Percentiles rank a stretch among this genome's conserved stretches.
Evolutionary conservation across 129 eudicot genomes (phyloP).

Genomic region (Chrysanthemum seticuspe): DNA sequence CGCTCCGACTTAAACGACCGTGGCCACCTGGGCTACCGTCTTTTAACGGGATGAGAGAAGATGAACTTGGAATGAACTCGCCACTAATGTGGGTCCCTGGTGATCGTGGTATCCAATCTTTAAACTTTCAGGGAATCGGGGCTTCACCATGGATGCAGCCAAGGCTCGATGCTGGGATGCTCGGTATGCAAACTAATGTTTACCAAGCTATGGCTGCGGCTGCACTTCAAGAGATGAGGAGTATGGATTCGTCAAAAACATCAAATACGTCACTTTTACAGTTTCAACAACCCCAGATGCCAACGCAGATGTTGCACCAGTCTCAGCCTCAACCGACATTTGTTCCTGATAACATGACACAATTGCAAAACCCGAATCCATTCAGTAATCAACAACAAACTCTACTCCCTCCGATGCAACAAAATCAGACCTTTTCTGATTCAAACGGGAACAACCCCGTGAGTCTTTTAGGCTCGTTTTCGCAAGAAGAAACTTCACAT

Average conservation of each 20-base stretch:
- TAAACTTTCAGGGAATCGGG: slow-evolving; percentile 75
- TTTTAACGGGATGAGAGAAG: slow-evolving; percentile 36
- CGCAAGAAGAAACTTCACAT: slow-evolving; percentile 62
- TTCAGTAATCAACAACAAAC: slow-evolving; percentile 44
- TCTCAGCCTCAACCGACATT: slow-evolving; percentile 41
- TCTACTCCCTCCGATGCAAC: slow-evolving; percentile 27
- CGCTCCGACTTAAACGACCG: slow-evolving; percentile 83
- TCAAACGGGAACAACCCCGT: slow-evolving; percentile 43
- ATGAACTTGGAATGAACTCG: slow-evolving; percentile 59
- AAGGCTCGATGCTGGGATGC: slow-evolving; percentile 63
- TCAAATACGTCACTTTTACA: slow-evolving; percentile 44
- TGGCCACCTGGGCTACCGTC: slow-evolving; percentile 83
- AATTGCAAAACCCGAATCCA: slow-evolving; percentile 43
- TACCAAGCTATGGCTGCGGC: slow-evolving; percentile 85
- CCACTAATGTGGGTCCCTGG: slow-evolving; percentile 68
- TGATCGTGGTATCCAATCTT: slow-evolving; percentile 53
- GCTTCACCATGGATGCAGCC: slow-evolving; percentile 85
- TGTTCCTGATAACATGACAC: slow-evolving; percentile 34
- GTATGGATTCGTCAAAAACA: slow-evolving; percentile 60
- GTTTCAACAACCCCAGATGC: slow-evolving; percentile 69
- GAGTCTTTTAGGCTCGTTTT: slow-evolving; percentile 58
- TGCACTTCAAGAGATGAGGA: slow-evolving; percentile 66
- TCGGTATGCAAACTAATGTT: slow-evolving; percentile 63
- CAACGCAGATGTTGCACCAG: slow-evolving; percentile 57
- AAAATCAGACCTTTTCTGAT: slow-evolving; percentile 51